Conservation (phyloP, 306 rosid genomes). For the Pueraria montana region DNA sequence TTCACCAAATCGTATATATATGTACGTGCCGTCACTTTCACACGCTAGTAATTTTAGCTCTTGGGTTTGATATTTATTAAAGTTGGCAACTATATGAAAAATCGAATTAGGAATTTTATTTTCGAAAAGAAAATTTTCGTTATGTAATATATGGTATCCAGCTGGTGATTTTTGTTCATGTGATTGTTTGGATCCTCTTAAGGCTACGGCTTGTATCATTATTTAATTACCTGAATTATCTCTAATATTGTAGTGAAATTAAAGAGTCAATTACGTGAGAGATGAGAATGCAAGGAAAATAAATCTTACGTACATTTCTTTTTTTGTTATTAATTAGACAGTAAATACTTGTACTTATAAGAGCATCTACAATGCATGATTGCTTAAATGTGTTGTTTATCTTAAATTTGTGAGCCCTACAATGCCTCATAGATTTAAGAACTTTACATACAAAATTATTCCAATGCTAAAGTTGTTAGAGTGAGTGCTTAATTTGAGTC, state of each 20-base stretch:
- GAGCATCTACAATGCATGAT: too few relatives aligned
- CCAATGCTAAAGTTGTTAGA: too few relatives aligned
- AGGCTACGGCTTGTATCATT: too few relatives aligned
- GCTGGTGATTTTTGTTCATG: background rate
- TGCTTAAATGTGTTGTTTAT: too few relatives aligned
- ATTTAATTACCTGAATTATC: too few relatives aligned
- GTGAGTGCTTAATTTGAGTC: too few relatives aligned
- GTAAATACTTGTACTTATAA: too few relatives aligned
- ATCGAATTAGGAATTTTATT: background rate
- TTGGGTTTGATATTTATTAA: background rate
- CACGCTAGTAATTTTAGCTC: background rate
- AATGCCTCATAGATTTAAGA: too few relatives aligned
- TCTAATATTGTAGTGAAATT: too few relatives aligned
- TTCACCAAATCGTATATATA: background rate
- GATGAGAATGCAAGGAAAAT: background rate
- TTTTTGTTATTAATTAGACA: background rate
- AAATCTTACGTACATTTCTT: background rate
- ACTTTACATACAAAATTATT: too few relatives aligned
- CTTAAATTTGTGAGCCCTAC: too few relatives aligned
- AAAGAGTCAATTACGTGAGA: background rate
- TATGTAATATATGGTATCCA: background rate
- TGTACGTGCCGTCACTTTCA: background rate
- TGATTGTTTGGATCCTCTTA: background rate
- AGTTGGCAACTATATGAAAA: background rate
- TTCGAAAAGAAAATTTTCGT: background rate